Conservation (phyloP, 2,329 filamentous ascomycete species). For the Diaporthe caulivora region DNA sequence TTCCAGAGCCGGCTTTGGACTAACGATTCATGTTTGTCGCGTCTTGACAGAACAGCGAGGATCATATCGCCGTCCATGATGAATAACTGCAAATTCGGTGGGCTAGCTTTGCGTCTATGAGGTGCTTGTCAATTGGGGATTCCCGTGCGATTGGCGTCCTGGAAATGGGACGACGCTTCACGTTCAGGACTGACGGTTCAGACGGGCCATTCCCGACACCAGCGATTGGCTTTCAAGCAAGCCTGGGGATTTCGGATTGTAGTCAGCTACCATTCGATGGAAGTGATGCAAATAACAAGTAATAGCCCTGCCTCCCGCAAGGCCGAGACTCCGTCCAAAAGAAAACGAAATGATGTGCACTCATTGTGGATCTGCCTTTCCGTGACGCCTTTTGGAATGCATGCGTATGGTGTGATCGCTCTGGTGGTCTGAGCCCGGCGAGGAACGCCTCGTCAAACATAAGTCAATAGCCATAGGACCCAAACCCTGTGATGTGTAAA, state of each 20-base stretch:
- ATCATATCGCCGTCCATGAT: background rate
- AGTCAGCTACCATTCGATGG: conserved; percentile 27
- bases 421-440: conserved; percentile 31
- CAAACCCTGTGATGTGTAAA: conserved; percentile 9
- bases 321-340: conserved; percentile 5
- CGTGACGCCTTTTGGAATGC: conserved; percentile 38
- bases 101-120: conserved; percentile 1
- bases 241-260: conserved; percentile 28
- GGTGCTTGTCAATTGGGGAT: background rate
- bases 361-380: conserved; percentile 27
- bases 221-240: conserved; percentile 21
- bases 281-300: conserved; percentile 24
- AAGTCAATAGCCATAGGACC: conserved; percentile 20
- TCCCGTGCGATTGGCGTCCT: conserved; percentile 3
- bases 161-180: conserved; percentile 17
- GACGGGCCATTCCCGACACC: background rate
- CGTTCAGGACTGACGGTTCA: background rate
- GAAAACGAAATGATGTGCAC: conserved; percentile 23
- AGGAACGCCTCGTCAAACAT: conserved; percentile 33
- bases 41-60: background rate
- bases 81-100: background rate
- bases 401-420: conserved; percentile 39
- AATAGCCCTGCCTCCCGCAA: conserved; percentile 8
- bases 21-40: background rate
- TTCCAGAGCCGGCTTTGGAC: background rate